Evolutionary conservation across 306 rosid genomes (phyloP).

Genomic region (Lotus japonicus): DNA sequence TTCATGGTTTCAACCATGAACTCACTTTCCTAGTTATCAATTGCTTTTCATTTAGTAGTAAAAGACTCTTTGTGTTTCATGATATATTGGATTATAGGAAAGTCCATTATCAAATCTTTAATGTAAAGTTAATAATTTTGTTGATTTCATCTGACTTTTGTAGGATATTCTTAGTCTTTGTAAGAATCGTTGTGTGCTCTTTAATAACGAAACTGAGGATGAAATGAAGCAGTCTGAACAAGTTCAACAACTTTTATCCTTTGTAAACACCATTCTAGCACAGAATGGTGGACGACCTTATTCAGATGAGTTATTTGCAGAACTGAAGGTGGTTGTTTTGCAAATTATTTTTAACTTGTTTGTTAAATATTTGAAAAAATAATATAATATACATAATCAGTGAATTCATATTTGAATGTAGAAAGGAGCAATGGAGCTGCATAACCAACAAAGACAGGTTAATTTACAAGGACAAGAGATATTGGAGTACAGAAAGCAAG

Average conservation of each 20-base stretch:
- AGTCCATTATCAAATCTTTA: neutral
- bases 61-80: neutral
- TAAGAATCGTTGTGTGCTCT: conserved; percentile 62
- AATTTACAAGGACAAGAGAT: conserved; percentile 50
- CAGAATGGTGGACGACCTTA: conserved; percentile 65
- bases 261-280: conserved; percentile 41
- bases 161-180: conserved; percentile 66
- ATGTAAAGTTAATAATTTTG: neutral
- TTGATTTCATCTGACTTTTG: conserved; percentile 7
- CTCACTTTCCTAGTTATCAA: neutral
- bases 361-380: neutral
- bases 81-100: neutral
- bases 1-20: neutral
- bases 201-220: conserved; percentile 78
- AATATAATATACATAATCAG: neutral
- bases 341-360: neutral
- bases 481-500: conserved; percentile 39
- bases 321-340: conserved; percentile 51
- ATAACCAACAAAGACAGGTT: conserved; percentile 41
- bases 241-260: conserved; percentile 55
- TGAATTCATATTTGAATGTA: conserved; percentile 27
- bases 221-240: conserved; percentile 48
- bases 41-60: neutral
- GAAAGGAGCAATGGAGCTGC: conserved; percentile 61
- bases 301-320: conserved; percentile 60